Conservation (phyloP, 257 asterid species). For the Salvia miltiorrhiza region DNA sequence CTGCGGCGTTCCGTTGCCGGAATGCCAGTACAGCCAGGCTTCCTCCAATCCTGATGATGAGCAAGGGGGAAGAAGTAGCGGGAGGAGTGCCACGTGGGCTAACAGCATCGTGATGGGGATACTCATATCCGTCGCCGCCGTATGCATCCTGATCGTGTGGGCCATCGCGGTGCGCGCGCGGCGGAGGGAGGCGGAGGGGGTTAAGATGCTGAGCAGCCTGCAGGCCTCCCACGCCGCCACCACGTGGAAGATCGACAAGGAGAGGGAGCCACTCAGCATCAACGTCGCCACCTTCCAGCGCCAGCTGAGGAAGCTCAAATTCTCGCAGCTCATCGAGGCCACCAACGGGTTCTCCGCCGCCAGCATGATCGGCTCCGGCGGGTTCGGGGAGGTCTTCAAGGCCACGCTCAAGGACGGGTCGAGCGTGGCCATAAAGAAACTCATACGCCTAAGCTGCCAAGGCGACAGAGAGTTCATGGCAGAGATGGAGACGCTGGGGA, state of each 20-base stretch:
- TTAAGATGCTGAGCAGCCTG: constrained; percentile 68
- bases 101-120: constrained; percentile 85
- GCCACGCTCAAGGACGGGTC: constrained; percentile 91
- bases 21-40: constrained; percentile 52
- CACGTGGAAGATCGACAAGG: constrained; percentile 95
- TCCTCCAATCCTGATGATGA: constrained; percentile 13
- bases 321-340: constrained; percentile 87
- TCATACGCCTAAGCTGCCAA: constrained; percentile 72
- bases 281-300: constrained; percentile 92
- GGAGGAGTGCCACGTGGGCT: constrained; percentile 57
- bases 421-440: constrained; percentile 85
- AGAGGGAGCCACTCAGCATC: constrained; percentile 93
- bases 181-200: constrained; percentile 61
- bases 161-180: constrained; percentile 72
- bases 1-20: constrained; percentile 81
- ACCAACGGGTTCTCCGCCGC: constrained; percentile 92
- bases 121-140: constrained; percentile 66
- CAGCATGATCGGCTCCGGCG: constrained; percentile 85
- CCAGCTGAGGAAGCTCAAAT: constrained; percentile 68
- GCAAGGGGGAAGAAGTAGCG: constrained; percentile 19
- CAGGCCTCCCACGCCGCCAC: constrained; percentile 71
- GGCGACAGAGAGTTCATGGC: constrained; percentile 98
- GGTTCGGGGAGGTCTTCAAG: constrained; percentile 89
- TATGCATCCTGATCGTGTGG: constrained; percentile 79
- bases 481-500: constrained; percentile 91